Conservation (phyloP, 352 stramenopile genomes). For the Globisporangium emineosum region DNA sequence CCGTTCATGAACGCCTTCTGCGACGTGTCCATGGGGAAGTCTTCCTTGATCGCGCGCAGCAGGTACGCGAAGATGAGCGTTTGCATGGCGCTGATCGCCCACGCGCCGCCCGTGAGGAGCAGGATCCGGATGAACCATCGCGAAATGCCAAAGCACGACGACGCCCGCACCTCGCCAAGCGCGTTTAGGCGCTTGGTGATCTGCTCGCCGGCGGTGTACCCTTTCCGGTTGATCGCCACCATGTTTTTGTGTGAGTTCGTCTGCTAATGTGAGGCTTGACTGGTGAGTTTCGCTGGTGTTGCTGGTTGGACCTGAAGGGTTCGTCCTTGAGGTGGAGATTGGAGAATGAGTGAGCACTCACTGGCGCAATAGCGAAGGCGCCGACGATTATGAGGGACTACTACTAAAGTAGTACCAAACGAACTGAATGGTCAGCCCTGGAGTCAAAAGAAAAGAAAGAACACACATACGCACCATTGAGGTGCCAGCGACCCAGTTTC, state of each 20-base stretch:
- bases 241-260: background rate
- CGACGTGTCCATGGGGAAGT: conserved; percentile 7
- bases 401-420: no score
- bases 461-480: background rate
- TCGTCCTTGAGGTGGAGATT: background rate
- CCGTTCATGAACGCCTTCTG: conserved; percentile 13
- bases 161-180: background rate
- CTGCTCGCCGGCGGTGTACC: conserved; percentile 5
- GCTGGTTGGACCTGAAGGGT: background rate
- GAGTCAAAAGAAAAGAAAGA: background rate
- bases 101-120: conserved; percentile 16
- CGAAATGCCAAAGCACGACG: conserved; percentile 11
- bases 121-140: conserved; percentile 23
- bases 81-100: conserved; percentile 28
- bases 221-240: conserved; percentile 10
- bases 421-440: background rate
- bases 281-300: background rate
- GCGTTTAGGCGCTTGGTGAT: conserved; percentile 14
- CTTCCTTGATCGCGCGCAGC: conserved; percentile 13
- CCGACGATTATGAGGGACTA: background rate
- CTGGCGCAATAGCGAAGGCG: background rate
- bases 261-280: no score
- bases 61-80: conserved; percentile 26
- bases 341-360: background rate
- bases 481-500: background rate